Evolutionary conservation across 1,139 yeast species (phyloP).

Genomic region (Diutina catenulata): DNA sequence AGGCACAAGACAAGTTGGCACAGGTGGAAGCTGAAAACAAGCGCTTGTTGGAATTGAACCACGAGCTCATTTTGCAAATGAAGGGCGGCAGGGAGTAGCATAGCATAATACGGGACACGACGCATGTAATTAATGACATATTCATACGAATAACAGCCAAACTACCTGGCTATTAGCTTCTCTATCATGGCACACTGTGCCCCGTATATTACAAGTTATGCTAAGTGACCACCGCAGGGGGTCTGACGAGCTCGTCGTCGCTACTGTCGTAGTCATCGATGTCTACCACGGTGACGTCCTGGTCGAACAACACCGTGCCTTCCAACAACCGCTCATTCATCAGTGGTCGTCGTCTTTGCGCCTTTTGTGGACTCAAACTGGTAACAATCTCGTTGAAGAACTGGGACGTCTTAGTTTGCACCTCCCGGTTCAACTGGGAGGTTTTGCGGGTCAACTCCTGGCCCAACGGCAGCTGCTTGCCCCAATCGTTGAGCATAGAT

Average conservation of each 20-base stretch:
- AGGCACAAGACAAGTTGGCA: background rate
- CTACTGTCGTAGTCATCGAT: constrained; percentile 16
- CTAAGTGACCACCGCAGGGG: no score
- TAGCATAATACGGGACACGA: no score
- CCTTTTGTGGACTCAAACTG: constrained; percentile 6
- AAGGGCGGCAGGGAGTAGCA: background rate
- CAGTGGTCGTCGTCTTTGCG: constrained; percentile 8
- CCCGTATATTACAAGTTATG: no score
- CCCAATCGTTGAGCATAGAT: background rate
- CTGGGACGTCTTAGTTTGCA: constrained; percentile 16
- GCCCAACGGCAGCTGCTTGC: constrained; percentile 1
- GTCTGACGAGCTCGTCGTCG: no score
- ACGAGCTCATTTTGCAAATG: background rate
- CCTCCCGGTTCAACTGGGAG: constrained; percentile 8
- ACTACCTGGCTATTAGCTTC: no score
- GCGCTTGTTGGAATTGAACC: constrained; percentile 1
- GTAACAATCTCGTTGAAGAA: constrained; percentile 16
- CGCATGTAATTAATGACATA: no score
- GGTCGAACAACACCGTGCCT: constrained; percentile 7
- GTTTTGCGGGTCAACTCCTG: constrained; percentile 7
- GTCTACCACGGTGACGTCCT: constrained; percentile 11
- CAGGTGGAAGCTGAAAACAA: constrained; percentile 1
- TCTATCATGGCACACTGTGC: no score
- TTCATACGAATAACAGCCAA: no score
- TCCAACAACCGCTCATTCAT: constrained; percentile 6